Base-by-base conservation (phyloP, 345 rosid species). In the Nephelium lappaceum region DNA sequence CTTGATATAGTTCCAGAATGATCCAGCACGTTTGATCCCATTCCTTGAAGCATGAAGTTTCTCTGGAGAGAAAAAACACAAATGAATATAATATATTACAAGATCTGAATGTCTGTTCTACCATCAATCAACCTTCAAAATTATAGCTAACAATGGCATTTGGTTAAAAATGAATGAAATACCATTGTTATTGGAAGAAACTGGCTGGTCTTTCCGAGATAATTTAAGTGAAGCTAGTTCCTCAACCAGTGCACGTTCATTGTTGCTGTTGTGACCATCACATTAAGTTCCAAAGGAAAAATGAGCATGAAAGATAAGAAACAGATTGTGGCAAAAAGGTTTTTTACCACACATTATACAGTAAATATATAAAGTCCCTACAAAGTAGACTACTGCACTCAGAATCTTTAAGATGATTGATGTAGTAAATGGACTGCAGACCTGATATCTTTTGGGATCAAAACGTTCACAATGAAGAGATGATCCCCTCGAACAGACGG, bases 401-500 rank as follows among this genome's bases (percentile, higher is more conserved):
- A n/a, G 1, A 69, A 67, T 27, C 21, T 53, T 5, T 23, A 73
- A 36, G 72, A 66, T n/a, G 41, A 62, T 3, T 19, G 18, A 25
- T 14, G 12, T 15, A 19, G 67, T 58, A 57, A 75, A 58, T 64
- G 39, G 65, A 69, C 12, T 45, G 25, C 78, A 72, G 38, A 95
- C 98, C 98, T 95, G 77, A 92, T 83, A 43, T 78, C 73, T 84
- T 86, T 92, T 18, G 99, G 99, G 84, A 95, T 93, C 85, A 79
- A 43, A 81, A 95, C 83, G 24, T 92, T 91, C 83, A 93, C 91
- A 39, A 84, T 81, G 79, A 93, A 95, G 76, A 80, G 84, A 85
- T 93, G 99, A 81, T 95, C 97, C 47, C 98, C 98, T 55, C 99
- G 90, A 69, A 87, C 67, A 64, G 90, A 85, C 78, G 93, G 93